Evolutionary conservation across 2,329 filamentous ascomycete species (phyloP).

Genomic region (Curvularia lunata): DNA sequence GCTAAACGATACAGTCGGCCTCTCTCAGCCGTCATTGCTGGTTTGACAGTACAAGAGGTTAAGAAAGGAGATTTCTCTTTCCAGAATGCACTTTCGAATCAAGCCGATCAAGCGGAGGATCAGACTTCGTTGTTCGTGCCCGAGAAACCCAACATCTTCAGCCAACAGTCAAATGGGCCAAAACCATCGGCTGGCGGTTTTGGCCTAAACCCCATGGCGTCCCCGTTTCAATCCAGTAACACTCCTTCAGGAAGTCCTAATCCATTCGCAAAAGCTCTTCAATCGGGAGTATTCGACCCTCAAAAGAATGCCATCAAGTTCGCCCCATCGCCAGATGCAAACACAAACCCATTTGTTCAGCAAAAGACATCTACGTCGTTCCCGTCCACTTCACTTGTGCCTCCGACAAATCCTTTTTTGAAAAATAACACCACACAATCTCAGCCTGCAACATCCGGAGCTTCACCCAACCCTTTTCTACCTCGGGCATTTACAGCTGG

Average conservation of each 20-base stretch:
- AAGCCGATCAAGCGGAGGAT: slow-evolving; percentile 13
- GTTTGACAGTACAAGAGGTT: slow-evolving; percentile 61
- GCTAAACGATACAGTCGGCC: slow-evolving; percentile 62
- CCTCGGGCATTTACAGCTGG: not conserved
- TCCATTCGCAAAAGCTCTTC: slow-evolving; percentile 23
- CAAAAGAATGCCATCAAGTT: slow-evolving; percentile 39
- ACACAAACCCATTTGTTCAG: slow-evolving; percentile 20
- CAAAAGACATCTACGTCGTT: slow-evolving; percentile 1
- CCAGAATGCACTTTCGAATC: slow-evolving; percentile 18
- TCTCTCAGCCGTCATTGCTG: slow-evolving; percentile 64
- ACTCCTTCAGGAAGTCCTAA: slow-evolving; percentile 13
- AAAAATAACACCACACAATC: slow-evolving; percentile 3
- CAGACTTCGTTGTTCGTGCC: slow-evolving; percentile 53
- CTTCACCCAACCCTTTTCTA: slow-evolving; percentile 12
- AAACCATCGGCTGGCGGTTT: slow-evolving; percentile 1
- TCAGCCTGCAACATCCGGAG: not conserved
- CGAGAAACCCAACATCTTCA: slow-evolving; percentile 31
- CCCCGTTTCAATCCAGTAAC: slow-evolving; percentile 25
- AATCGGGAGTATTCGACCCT: slow-evolving; percentile 40
- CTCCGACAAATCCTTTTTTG: slow-evolving; percentile 16
- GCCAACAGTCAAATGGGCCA: slow-evolving; percentile 10
- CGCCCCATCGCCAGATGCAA: slow-evolving; percentile 14
- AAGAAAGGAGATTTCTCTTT: slow-evolving; percentile 58
- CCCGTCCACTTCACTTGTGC: not conserved
- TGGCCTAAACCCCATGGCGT: slow-evolving; percentile 26